Evolutionary conservation across 2,329 filamentous ascomycete species (phyloP).

Genomic region (Chaetomium sp.): DNA sequence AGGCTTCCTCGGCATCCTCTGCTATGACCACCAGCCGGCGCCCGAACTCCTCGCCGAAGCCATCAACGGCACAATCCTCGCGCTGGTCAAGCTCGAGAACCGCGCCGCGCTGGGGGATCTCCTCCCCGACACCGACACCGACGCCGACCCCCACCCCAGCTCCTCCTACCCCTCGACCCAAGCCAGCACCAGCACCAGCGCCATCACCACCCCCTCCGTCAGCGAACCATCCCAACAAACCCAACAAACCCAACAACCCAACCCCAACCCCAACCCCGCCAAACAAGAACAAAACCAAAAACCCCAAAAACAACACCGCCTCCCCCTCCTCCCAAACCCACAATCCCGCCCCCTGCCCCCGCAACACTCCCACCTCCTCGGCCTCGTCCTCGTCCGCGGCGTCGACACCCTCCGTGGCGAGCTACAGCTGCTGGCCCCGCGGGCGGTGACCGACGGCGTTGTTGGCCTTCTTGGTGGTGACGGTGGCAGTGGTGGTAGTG

Average conservation of each 20-base stretch:
- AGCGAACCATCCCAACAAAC: constrained; percentile 9
- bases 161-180: background rate
- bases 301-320: constrained; percentile 2
- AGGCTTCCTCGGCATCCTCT: constrained; percentile 66
- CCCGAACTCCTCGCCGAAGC: constrained; percentile 62
- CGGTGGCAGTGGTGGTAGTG: too few relatives aligned
- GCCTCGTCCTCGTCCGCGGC: constrained; percentile 69
- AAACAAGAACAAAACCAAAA: constrained; percentile 2
- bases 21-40: constrained; percentile 66
- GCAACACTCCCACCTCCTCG: constrained; percentile 58
- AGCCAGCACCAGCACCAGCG: background rate
- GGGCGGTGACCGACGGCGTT: constrained; percentile 35
- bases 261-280: background rate
- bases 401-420: constrained; percentile 58
- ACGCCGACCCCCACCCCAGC: background rate
- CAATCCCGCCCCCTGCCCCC: constrained; percentile 62
- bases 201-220: background rate
- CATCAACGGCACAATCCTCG: constrained; percentile 71
- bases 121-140: background rate
- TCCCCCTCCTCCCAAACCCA: constrained; percentile 64
- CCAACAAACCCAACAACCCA: constrained; percentile 10
- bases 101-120: constrained; percentile 50
- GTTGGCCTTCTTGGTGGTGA: background rate
- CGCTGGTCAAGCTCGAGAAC: constrained; percentile 64
- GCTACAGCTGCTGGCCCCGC: constrained; percentile 68